Base-by-base conservation (phyloP, 768 basidiomycete genomes). In the Phaeolepiota aurea region DNA sequence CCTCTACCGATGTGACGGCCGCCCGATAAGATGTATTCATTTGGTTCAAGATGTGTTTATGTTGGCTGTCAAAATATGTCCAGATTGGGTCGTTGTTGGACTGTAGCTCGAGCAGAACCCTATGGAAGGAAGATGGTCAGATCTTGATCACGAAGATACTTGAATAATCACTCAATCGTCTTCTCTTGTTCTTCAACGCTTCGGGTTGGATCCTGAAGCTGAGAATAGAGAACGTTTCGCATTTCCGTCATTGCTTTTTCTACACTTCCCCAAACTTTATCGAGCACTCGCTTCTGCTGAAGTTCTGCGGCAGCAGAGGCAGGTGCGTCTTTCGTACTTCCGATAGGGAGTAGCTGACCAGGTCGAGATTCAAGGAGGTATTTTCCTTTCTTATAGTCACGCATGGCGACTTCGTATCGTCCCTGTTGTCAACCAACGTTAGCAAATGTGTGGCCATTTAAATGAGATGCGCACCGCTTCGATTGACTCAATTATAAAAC, bases 331-430 rank as follows among this genome's bases (percentile, higher is more conserved):
- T 79, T 82, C 10, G 71, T 62, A 5, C 68, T 71, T 21, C 76
- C 82, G 14, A 78, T 70, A 2, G 90, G 84, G 2, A 89, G 66
- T 2, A 91, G 68, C 54, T 91, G 90, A 0, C 82, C 84, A 0
- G 92, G 88, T n/a, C 89, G 78, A 5, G 87, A 83, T 53, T 92
- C 87, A 32, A 94, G 72, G 20, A 97, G 68, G 59, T 86, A 82
- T 48, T 91, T 89, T 15, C 94, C 96, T 59, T 96, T 97, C 65
- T 94, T 94, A 68, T 98, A 99, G 50, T 96, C 92, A 14, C 91
- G 78, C 54, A 99, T 68, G 0, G 93, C 94, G 22, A 83, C 77
- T 43, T 98, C 96, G 56, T 93, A 98, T 40, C 87, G 86, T 11
- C 91, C 90, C 91, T 96, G 51, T 0, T 19, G 28, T 39, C 41